phyloP scores from a whole-genome alignment of 176 grass and related monocot genomes.

The Thalia dealbata region DNA sequence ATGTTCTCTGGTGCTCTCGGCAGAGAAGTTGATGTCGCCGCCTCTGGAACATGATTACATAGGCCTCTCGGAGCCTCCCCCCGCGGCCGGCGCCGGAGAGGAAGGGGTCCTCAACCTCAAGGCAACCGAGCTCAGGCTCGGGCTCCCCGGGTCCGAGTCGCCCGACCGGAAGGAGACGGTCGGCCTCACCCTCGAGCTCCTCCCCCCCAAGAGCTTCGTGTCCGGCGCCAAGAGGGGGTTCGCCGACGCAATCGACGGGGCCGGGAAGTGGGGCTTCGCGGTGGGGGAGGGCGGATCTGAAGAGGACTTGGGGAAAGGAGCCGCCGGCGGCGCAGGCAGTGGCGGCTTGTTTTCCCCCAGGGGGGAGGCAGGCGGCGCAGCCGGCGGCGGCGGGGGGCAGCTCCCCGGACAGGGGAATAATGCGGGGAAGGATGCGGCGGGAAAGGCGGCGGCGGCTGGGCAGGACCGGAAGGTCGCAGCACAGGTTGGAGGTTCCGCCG shows the following conservation, averaged over 20 bases:
- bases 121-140: slow-evolving; percentile 82
- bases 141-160: slow-evolving; percentile 58
- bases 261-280: slow-evolving; percentile 9
- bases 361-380: not conserved
- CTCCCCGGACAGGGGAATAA: slow-evolving; percentile 2
- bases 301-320: slow-evolving; percentile 23
- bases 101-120: slow-evolving; percentile 35
- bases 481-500: slow-evolving; percentile 23
- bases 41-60: slow-evolving; percentile 84
- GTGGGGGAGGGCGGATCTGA: slow-evolving; percentile 6
- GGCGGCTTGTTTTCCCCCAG: slow-evolving; percentile 10
- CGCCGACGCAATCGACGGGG: slow-evolving; percentile 33
- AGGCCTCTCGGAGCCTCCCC: slow-evolving; percentile 41
- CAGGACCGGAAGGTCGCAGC: slow-evolving; percentile 26
- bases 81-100: not conserved
- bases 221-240: slow-evolving; percentile 68
- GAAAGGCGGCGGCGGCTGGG: slow-evolving; percentile 7
- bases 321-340: not conserved
- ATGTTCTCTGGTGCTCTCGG: not conserved
- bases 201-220: slow-evolving; percentile 65
- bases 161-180: slow-evolving; percentile 29
- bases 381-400: not conserved
- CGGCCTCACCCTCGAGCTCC: slow-evolving; percentile 53
- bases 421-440: slow-evolving; percentile 5
- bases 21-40: slow-evolving; percentile 50